phyloP scores from a whole-genome alignment of 345 rosid genomes.

The Syzygium grande region DNA sequence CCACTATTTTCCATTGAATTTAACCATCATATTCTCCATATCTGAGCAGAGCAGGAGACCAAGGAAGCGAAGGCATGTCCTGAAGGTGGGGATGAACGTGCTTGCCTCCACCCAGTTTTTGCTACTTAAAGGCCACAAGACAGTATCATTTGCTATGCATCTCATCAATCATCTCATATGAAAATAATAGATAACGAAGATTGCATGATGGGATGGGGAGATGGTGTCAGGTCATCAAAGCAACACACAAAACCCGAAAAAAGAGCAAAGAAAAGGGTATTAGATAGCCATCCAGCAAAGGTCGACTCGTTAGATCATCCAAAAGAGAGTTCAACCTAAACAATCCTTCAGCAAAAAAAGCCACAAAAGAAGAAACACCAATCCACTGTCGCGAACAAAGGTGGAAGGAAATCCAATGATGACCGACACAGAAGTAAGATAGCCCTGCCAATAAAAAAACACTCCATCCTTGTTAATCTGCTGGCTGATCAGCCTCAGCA shows the following conservation, averaged over 20 bases:
- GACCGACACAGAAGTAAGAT: not conserved
- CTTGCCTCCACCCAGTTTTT: not conserved
- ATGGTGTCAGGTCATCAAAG: not conserved
- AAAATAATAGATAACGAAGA: not conserved
- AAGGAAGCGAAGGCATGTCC: not conserved
- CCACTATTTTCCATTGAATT: no score
- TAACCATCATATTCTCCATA: not conserved
- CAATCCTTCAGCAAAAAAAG: not conserved
- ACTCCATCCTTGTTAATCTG: constrained; percentile 5
- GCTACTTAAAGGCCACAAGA: not conserved
- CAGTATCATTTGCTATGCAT: not conserved
- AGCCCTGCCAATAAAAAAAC: not conserved
- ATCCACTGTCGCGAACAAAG: not conserved
- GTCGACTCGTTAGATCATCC: not conserved
- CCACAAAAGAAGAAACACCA: not conserved
- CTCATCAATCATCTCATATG: not conserved
- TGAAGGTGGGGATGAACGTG: not conserved
- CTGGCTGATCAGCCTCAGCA: constrained; percentile 34
- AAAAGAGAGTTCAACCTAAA: not conserved
- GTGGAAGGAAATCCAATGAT: not conserved
- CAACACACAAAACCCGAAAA: not conserved
- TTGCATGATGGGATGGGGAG: not conserved
- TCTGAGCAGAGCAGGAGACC: not conserved
- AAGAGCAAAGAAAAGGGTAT: not conserved
- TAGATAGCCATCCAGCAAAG: not conserved